phyloP scores from a whole-genome alignment of 208 protist species.

The Crithidia brevicula region DNA sequence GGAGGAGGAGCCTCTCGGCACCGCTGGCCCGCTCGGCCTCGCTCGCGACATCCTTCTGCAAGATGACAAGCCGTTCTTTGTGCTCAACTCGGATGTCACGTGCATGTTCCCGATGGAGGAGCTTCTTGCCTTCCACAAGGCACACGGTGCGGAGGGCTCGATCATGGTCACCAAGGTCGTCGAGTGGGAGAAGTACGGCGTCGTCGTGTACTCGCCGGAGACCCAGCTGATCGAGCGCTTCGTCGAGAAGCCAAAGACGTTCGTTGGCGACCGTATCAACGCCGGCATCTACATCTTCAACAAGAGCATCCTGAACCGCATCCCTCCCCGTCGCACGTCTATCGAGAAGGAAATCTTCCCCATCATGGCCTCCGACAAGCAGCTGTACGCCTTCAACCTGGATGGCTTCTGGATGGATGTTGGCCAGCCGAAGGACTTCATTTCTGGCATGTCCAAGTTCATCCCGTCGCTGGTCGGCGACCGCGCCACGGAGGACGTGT shows the following conservation, averaged over 20 bases:
- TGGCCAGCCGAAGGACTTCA: constrained; percentile 96
- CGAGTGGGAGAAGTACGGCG: constrained; percentile 98
- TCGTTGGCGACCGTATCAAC: constrained; percentile 98
- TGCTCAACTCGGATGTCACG: constrained; percentile 98
- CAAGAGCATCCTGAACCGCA: constrained; percentile 95
- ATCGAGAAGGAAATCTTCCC: constrained; percentile 98
- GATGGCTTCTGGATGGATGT: constrained; percentile 99
- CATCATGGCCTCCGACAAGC: constrained; percentile 87
- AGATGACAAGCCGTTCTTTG: constrained; percentile 96
- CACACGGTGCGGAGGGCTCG: constrained; percentile 96
- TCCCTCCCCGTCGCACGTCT: constrained; percentile 91
- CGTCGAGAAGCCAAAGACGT: constrained; percentile 96
- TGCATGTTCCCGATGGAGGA: constrained; percentile 96
- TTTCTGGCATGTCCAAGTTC: constrained; percentile 89
- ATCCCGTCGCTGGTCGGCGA: constrained; percentile 68
- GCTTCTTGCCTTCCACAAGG: constrained; percentile 95
- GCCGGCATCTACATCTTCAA: constrained; percentile 98
- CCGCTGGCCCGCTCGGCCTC: constrained; percentile 96
- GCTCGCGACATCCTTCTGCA: constrained; percentile 89
- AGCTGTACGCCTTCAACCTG: constrained; percentile 96
- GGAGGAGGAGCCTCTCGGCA: constrained; percentile 97
- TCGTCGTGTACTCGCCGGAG: constrained; percentile 94
- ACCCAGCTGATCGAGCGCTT: constrained; percentile 92
- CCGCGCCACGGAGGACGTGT: constrained; percentile 37
- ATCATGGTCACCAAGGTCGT: constrained; percentile 96